Evolutionary conservation across 2,329 filamentous ascomycete genomes (phyloP).

Genomic region (Fusarium sp.): DNA sequence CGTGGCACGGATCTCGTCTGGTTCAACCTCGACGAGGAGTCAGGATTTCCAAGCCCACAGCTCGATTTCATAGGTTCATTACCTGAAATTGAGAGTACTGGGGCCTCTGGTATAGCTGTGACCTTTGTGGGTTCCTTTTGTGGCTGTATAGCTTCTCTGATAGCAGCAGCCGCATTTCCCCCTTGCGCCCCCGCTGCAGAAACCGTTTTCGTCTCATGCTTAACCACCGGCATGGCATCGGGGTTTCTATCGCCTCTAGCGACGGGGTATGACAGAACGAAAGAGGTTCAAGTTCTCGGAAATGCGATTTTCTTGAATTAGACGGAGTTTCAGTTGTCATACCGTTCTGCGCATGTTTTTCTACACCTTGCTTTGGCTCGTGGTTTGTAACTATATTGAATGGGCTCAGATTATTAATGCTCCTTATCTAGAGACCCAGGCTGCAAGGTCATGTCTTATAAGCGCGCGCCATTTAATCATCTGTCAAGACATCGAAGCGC

Average conservation of each 20-base stretch:
- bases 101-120: too few species aligned
- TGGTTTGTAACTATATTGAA: not conserved
- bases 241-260: too few species aligned
- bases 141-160: rapidly evolving
- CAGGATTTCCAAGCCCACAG: rapidly evolving
- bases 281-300: not conserved
- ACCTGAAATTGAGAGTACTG: too few species aligned
- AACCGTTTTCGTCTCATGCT: rapidly evolving
- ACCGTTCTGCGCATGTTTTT: not conserved
- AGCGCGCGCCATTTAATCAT: too few species aligned
- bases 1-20: not conserved
- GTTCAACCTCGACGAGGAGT: rapidly evolving
- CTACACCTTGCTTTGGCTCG: not conserved
- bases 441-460: not conserved
- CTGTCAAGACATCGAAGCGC: too few species aligned
- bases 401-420: rapidly evolving
- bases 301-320: not conserved
- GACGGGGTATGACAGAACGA: too few species aligned
- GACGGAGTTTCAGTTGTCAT: not conserved
- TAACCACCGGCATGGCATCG: not conserved
- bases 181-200: not conserved
- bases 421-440: rapidly evolving
- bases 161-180: not conserved
- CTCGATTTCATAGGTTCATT: not conserved
- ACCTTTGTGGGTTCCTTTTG: rapidly evolving